Evolutionary conservation across 306 rosid genomes (phyloP).

Genomic region (Albizia julibrissin): DNA sequence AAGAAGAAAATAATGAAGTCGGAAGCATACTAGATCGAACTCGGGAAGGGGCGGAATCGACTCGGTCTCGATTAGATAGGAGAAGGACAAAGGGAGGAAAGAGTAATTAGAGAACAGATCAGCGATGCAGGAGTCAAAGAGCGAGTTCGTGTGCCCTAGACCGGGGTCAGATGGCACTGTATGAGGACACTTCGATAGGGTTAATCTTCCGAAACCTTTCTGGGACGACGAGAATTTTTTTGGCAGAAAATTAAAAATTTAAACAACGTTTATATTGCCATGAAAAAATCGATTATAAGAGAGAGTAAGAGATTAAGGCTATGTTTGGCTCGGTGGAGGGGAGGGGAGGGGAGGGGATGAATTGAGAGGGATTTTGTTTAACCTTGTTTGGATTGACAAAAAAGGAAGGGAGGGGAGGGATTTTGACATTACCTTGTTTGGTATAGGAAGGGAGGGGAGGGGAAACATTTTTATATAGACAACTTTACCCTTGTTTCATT

Average conservation of each 20-base stretch:
- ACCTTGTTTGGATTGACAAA: too few relatives aligned
- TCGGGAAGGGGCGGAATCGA: conserved; percentile 22
- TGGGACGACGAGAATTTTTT: conserved; percentile 11
- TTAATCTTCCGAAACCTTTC: not conserved
- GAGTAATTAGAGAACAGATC: conserved; percentile 39
- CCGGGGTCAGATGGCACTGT: conserved; percentile 1
- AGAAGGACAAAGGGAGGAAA: not conserved
- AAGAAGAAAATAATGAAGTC: conserved; percentile 21
- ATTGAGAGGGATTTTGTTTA: too few relatives aligned
- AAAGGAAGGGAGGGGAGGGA: too few relatives aligned
- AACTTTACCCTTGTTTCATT: too few relatives aligned
- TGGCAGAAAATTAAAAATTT: not conserved
- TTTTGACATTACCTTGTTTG: too few relatives aligned
- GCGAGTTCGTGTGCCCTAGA: conserved; percentile 38
- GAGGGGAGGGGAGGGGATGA: too few relatives aligned
- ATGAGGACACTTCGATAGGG: not conserved
- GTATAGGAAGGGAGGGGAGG: too few relatives aligned
- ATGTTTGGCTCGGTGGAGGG: too few relatives aligned
- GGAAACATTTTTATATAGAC: too few relatives aligned
- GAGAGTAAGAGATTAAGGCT: too few relatives aligned
- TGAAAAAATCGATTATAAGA: too few relatives aligned
- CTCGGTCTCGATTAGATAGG: not conserved
- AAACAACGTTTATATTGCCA: too few relatives aligned
- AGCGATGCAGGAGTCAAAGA: conserved; percentile 36
- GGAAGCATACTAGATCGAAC: conserved; percentile 12